Conservation (phyloP, 176 grass and related monocot species). For the Leersia perrieri region DNA sequence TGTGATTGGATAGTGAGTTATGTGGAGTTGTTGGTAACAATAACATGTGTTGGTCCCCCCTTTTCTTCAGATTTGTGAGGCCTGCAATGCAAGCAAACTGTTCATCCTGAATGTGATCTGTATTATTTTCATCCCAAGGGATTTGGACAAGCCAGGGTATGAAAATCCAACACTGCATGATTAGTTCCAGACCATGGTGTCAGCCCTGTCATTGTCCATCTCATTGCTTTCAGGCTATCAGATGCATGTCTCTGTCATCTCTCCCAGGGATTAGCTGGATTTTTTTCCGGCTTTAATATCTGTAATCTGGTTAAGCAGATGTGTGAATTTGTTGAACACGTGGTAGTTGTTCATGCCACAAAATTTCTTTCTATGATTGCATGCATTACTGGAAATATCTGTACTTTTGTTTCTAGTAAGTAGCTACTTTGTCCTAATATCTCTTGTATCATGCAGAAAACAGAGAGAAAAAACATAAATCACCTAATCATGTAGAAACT, state of each 20-base stretch:
- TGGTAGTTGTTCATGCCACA: constrained; percentile 3
- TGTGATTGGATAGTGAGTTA: constrained; percentile 53
- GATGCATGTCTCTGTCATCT: constrained; percentile 43
- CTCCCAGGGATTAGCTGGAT: constrained; percentile 50
- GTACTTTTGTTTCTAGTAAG: background rate
- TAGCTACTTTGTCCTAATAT: background rate
- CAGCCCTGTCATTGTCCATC: constrained; percentile 56
- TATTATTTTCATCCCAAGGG: constrained; percentile 25
- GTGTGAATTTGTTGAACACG: constrained; percentile 25
- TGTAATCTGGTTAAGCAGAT: constrained; percentile 26
- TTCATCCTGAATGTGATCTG: constrained; percentile 30
- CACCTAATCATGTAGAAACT: background rate
- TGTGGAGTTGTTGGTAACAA: constrained; percentile 53
- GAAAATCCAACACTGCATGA: constrained; percentile 52
- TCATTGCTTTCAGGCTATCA: constrained; percentile 35
- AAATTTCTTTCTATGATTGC: background rate
- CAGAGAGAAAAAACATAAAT: background rate
- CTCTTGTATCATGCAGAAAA: background rate
- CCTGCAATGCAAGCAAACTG: constrained; percentile 42
- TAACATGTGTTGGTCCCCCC: constrained; percentile 38
- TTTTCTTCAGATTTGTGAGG: constrained; percentile 37
- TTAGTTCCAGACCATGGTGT: constrained; percentile 53
- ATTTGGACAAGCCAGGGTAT: constrained; percentile 45
- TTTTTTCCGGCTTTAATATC: constrained; percentile 29
- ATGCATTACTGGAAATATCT: constrained; percentile 8